Evolutionary conservation across 192 early-diverging fungal genomes (phyloP).

Genomic region (Chytriomyces confervae): DNA sequence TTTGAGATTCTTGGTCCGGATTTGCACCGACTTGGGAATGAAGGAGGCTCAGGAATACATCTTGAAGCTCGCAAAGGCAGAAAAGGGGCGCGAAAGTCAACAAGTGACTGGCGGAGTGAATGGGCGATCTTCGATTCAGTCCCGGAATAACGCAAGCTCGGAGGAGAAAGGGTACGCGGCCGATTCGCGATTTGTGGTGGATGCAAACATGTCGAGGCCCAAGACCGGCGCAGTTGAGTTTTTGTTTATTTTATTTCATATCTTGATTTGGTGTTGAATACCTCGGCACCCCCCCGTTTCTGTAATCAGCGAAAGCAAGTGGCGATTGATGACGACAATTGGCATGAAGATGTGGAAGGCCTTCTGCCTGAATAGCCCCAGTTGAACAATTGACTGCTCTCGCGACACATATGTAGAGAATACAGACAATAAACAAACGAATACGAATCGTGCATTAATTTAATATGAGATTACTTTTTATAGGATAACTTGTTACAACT

Average conservation of each 20-base stretch:
- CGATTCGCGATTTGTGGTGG: conserved; percentile 13
- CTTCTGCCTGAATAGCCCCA: conserved; percentile 45
- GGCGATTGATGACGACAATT: conserved; percentile 44
- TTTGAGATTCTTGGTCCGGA: conserved; percentile 63
- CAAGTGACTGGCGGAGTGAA: background rate
- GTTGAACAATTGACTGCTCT: background rate
- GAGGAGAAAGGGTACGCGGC: background rate
- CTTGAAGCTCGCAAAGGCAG: conserved; percentile 50
- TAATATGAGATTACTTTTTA: no score
- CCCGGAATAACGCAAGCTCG: conserved; percentile 6
- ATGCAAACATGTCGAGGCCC: conserved; percentile 21
- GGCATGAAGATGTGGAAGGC: conserved; percentile 51
- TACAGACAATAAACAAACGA: no score
- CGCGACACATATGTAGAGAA: no score
- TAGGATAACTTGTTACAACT: no score
- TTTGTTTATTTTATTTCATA: background rate
- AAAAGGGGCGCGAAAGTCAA: conserved; percentile 45
- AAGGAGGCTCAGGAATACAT: conserved; percentile 64
- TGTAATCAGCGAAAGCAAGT: background rate
- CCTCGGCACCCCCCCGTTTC: background rate
- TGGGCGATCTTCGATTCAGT: background rate
- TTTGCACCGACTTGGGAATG: conserved; percentile 65
- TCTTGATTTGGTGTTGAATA: background rate
- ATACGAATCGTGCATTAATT: no score
- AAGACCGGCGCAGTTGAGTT: conserved; percentile 1